phyloP scores from a whole-genome alignment of 306 rosid genomes.

The Parietaria judaica region DNA sequence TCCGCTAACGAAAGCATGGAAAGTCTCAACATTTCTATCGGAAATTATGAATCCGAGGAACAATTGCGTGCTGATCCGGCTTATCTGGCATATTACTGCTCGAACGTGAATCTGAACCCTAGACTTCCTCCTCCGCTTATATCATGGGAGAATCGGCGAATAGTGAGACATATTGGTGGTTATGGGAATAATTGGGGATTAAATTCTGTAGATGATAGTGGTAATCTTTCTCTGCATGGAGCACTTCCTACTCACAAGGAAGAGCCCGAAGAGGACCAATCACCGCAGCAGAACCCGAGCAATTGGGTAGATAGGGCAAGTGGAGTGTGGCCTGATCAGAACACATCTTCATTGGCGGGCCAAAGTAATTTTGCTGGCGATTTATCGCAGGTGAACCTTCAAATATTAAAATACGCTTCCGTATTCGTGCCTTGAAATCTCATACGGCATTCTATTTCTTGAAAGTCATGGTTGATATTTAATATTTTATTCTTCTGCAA shows the following conservation, averaged over 20 bases:
- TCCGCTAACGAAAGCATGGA: slow-evolving; percentile 31
- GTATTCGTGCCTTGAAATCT: not conserved
- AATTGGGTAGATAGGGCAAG: slow-evolving; percentile 25
- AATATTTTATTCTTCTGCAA: not conserved
- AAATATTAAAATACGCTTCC: not conserved
- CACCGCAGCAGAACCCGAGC: slow-evolving; percentile 39
- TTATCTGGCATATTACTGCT: slow-evolving; percentile 44
- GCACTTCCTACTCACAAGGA: slow-evolving; percentile 66
- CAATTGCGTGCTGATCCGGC: slow-evolving; percentile 47
- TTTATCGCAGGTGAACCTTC: slow-evolving; percentile 45
- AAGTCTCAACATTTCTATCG: slow-evolving; percentile 33
- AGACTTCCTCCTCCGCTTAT: slow-evolving; percentile 55
- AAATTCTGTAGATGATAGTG: slow-evolving; percentile 46
- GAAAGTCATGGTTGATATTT: not conserved
- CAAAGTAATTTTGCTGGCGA: slow-evolving; percentile 34
- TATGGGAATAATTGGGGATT: slow-evolving; percentile 32
- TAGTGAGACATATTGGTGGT: slow-evolving; percentile 41
- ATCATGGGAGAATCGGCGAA: slow-evolving; percentile 53
- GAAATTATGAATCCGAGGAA: slow-evolving; percentile 36
- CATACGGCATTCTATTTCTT: not conserved
- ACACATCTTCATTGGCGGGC: slow-evolving; percentile 17
- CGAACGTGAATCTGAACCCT: slow-evolving; percentile 67
- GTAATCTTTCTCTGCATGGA: slow-evolving; percentile 40
- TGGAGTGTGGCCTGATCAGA: slow-evolving; percentile 23
- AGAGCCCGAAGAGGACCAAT: slow-evolving; percentile 58